Conservation (phyloP, 495 filamentous ascomycete species). For the Gamarada debralockiae region DNA sequence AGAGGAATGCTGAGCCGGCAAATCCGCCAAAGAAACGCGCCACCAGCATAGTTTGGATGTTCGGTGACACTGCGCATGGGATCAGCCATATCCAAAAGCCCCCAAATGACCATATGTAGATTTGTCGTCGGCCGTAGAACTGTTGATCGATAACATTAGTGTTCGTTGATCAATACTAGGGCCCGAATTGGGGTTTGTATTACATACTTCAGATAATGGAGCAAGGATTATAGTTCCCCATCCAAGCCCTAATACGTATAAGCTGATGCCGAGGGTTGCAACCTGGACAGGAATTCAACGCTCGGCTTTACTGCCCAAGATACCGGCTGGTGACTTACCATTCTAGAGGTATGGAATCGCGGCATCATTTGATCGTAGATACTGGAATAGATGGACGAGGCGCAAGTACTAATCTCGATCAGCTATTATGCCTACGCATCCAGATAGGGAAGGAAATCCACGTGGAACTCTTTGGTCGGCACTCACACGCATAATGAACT, state of each 20-base stretch:
- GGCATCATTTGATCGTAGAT: constrained; percentile 77
- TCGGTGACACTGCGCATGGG: constrained; percentile 80
- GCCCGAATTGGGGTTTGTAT: too few species aligned
- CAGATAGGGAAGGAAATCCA: background rate
- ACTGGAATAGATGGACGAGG: constrained; percentile 83
- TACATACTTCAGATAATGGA: constrained; percentile 63
- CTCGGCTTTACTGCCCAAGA: too few species aligned
- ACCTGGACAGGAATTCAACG: too few species aligned
- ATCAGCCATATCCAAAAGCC: constrained; percentile 84
- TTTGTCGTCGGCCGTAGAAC: constrained; percentile 86
- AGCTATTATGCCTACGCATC: background rate
- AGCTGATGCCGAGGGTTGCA: constrained; percentile 74
- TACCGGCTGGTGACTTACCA: too few species aligned
- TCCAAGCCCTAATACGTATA: constrained; percentile 73
- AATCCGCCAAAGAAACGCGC: constrained; percentile 83
- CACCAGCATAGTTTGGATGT: constrained; percentile 79
- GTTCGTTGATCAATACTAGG: too few species aligned
- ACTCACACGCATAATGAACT: constrained; percentile 84
- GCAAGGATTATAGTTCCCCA: constrained; percentile 69
- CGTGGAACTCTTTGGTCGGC: too few species aligned
- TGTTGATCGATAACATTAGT: too few species aligned
- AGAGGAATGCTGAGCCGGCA: constrained; percentile 82
- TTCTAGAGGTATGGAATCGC: constrained; percentile 66
- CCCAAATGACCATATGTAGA: constrained; percentile 75
- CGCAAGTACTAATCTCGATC: constrained; percentile 62